These are phyloP conservation scores for Beauveria sp. DNA, from an alignment of 2,329 filamentous ascomycete species.

Conservation along the genomic window DNA sequence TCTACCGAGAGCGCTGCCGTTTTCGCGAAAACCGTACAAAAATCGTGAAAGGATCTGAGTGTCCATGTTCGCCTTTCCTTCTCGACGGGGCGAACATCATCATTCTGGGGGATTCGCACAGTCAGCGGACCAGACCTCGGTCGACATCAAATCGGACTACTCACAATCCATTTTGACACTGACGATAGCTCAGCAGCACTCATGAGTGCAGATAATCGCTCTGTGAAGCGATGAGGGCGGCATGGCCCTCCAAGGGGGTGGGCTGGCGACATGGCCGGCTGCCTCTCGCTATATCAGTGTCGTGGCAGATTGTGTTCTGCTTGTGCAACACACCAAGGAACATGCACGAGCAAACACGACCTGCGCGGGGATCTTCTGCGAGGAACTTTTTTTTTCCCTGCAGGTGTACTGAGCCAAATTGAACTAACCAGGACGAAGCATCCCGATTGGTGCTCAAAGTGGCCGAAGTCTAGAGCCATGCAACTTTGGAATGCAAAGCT, in stretches of 20 bases:
- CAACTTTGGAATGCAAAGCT: background rate
- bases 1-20: background rate
- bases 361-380: background rate
- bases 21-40: slow-evolving; percentile 24
- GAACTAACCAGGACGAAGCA: background rate
- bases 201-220: slow-evolving; percentile 2
- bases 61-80: slow-evolving; percentile 34
- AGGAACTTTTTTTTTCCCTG: background rate
- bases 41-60: slow-evolving; percentile 34
- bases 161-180: slow-evolving; percentile 27
- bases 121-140: background rate
- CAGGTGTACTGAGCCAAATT: background rate
- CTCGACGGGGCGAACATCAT: slow-evolving; percentile 43
- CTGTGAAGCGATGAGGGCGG: background rate
- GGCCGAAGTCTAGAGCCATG: background rate
- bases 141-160: background rate
- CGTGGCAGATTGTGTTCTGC: too few species aligned
- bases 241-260: background rate
- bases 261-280: background rate
- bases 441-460: background rate
- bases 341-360: background rate
- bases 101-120: slow-evolving; percentile 27
- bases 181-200: slow-evolving; percentile 20
- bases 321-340: background rate
- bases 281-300: background rate